Percentiles rank a stretch among this genome's conserved stretches.
Evolutionary conservation across 257 asterid species (phyloP).

Genomic region (Cordia subcordata): DNA sequence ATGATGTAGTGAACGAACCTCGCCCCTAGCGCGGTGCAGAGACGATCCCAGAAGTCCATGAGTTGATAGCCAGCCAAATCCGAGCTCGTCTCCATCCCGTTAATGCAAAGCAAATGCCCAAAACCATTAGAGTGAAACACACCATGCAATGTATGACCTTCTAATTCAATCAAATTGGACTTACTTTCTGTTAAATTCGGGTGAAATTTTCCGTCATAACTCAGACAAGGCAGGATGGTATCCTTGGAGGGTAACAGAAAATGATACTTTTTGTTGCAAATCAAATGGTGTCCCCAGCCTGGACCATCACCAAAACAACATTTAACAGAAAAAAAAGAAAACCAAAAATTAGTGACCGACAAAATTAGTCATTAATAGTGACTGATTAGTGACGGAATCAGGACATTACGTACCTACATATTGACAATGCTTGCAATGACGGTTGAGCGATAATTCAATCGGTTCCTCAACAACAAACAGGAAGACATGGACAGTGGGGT

Average conservation of each 20-base stretch:
- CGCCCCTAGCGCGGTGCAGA: slow-evolving; percentile 75
- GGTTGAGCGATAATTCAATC: slow-evolving; percentile 50
- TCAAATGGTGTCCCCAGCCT: slow-evolving; percentile 97
- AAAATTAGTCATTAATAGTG: neutral
- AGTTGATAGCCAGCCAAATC: slow-evolving; percentile 66
- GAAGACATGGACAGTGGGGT: slow-evolving; percentile 52
- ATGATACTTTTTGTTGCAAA: slow-evolving; percentile 91
- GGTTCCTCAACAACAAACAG: slow-evolving; percentile 85
- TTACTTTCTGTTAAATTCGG: slow-evolving; percentile 23
- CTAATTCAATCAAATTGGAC: slow-evolving; percentile 56
- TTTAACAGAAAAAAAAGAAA: too few species aligned
- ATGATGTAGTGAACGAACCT: slow-evolving; percentile 41
- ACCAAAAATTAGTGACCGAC: neutral
- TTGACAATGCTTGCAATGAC: slow-evolving; percentile 76
- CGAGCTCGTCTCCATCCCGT: slow-evolving; percentile 65
- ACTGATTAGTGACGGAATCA: neutral
- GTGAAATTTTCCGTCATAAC: slow-evolving; percentile 12
- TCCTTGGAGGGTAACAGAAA: slow-evolving; percentile 71
- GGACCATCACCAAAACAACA: slow-evolving; percentile 25
- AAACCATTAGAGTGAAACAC: slow-evolving; percentile 92
- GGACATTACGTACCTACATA: slow-evolving; percentile 52
- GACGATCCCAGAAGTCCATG: slow-evolving; percentile 95
- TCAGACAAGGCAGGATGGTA: slow-evolving; percentile 28
- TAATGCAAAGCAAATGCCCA: slow-evolving; percentile 86
- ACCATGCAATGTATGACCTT: slow-evolving; percentile 75